Percentiles rank a stretch among this genome's conserved stretches.
Evolutionary conservation across 306 rosid species (phyloP).

Genomic region (Castanea sativa): DNA sequence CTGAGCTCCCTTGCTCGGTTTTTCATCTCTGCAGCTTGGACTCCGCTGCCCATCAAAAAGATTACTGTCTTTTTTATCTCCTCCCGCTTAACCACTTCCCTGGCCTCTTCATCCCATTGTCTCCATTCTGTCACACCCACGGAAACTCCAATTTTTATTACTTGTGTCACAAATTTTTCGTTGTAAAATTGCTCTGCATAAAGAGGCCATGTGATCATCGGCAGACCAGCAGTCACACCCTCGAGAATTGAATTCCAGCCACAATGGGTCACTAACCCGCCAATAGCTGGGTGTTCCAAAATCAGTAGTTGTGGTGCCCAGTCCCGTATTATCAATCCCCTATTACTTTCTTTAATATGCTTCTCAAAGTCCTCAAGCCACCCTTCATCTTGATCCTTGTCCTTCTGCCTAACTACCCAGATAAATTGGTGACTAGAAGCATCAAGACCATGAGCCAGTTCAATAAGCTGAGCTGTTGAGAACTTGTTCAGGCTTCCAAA

Average conservation of each 20-base stretch:
- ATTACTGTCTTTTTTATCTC: neutral
- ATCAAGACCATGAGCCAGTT: conserved; percentile 6
- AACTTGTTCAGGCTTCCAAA: conserved; percentile 9
- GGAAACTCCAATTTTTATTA: neutral
- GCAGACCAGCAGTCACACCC: neutral
- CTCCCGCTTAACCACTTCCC: neutral
- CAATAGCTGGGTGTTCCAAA: neutral
- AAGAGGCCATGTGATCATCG: neutral
- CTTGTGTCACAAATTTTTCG: neutral
- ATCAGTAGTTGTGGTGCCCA: neutral
- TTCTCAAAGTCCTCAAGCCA: neutral
- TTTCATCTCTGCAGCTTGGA: neutral
- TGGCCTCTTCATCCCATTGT: neutral
- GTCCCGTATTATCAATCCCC: neutral
- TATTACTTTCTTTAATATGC: neutral
- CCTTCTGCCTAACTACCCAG: neutral
- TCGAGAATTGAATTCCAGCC: neutral
- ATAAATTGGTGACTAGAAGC: conserved; percentile 1
- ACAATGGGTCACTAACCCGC: neutral
- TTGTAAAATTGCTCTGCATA: neutral
- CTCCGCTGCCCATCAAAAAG: neutral
- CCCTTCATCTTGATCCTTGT: neutral
- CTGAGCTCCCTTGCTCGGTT: neutral
- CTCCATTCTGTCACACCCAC: neutral
- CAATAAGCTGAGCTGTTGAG: conserved; percentile 3